Evolutionary conservation across 176 grass and related monocot genomes (phyloP), one percentile per base, ranked within the genome.

Genomic region (Juncus inflexus): DNA sequence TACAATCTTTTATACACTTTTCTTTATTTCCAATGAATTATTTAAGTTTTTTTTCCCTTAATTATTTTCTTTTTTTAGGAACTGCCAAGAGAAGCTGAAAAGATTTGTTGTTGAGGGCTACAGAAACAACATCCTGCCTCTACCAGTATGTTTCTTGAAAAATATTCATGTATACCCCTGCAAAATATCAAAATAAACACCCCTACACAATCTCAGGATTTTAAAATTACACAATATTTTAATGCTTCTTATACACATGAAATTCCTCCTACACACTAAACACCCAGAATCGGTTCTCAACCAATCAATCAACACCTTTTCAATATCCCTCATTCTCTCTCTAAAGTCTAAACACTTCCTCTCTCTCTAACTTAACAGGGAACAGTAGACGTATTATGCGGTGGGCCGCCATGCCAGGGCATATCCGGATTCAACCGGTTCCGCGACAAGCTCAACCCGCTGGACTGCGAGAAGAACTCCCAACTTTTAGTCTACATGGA

Each of bases 361-460:
- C 3, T 49, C 55, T 39, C 67, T 6, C 11, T 62, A 7, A 58
- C 50, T 74, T 9, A 66, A 61, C 9, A 97, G 92, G 87, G 85
- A 12, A 77, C 65, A 9, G 92, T 83, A n/a, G 92, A 97, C 62
- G 79, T 91, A 5, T 77, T 97, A 0, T 97, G 92, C 68, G 92
- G 92, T 4, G 87, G 87, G 0, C 92, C 92, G n/a, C 92, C 92
- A 0, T 97, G 92, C 40, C 87, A 97, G 80, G 92, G 92, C 0
- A 97, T 97, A 0, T 91, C 87, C 51, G 92, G 92, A 4, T 97
- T 91, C 47, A 97, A 97, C 47, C 61, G 87, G n/a, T 97, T 97
- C n/a, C 72, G 92, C 50, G 91, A 97, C 37, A 15, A 52, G 35
- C 4, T 79, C 1, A 74, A 90, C 57, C 87, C 92, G 9, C 61